These are phyloP conservation scores for Mucor sp. DNA, from an alignment of 371 early-diverging fungal species.

Conservation along the genomic window DNA sequence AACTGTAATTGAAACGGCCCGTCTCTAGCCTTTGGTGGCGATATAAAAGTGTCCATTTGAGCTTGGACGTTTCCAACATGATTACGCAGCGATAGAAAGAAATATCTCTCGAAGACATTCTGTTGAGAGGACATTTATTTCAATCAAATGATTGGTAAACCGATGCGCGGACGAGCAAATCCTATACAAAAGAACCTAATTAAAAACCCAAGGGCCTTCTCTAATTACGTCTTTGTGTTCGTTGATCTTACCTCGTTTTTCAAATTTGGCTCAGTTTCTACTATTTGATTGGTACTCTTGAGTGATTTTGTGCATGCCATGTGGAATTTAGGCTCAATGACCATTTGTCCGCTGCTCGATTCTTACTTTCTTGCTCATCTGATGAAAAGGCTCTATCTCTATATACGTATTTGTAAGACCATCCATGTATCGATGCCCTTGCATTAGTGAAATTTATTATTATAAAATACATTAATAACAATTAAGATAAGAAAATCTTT, in stretches of 20 bases:
- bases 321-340: neutral
- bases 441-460: neutral
- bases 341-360: neutral
- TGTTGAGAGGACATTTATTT: neutral
- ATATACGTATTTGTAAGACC: neutral
- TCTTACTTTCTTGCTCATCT: neutral
- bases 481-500: no score
- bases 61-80: no score
- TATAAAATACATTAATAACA: no score
- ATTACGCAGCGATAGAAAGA: no score
- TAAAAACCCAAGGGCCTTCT: neutral
- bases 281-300: neutral
- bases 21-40: no score
- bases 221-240: slow-evolving; percentile 1
- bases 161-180: neutral
- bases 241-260: neutral
- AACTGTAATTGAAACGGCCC: no score
- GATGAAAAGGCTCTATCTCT: neutral
- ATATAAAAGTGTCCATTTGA: no score
- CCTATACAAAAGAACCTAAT: neutral
- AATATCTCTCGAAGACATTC: no score
- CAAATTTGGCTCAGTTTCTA: neutral
- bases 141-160: neutral
- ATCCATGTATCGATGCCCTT: neutral
- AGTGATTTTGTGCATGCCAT: neutral